phyloP scores from a whole-genome alignment of 345 rosid species.

The Eutrema yunnanense region DNA sequence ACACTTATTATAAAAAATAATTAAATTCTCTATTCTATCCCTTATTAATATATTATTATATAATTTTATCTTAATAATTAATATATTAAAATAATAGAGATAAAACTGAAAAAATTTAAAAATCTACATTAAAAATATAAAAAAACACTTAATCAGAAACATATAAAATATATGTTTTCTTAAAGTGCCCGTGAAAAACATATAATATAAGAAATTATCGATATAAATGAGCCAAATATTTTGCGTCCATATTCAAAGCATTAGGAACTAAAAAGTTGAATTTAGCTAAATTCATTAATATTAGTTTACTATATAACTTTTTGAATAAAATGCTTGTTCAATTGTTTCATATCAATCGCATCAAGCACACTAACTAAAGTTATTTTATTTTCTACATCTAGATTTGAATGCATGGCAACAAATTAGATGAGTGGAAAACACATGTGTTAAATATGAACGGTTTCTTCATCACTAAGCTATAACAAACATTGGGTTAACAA shows the following conservation, averaged over 20 bases:
- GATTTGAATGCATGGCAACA: background rate
- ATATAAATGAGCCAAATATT: too few relatives aligned
- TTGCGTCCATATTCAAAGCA: background rate
- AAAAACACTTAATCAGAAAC: too few relatives aligned
- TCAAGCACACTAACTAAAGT: background rate
- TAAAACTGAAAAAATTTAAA: too few relatives aligned
- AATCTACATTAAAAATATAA: too few relatives aligned
- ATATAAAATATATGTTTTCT: too few relatives aligned
- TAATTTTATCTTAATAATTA: too few relatives aligned
- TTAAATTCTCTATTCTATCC: too few relatives aligned
- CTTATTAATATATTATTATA: too few relatives aligned
- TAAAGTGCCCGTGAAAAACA: too few relatives aligned
- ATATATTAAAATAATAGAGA: too few relatives aligned
- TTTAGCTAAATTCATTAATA: background rate
- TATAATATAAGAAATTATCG: too few relatives aligned
- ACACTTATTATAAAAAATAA: too few relatives aligned
- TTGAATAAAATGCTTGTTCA: background rate
- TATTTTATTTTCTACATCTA: background rate
- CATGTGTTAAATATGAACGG: constrained; percentile 24
- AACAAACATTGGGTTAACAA: constrained; percentile 21
- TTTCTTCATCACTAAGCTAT: constrained; percentile 30
- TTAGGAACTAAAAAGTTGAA: background rate
- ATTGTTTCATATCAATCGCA: background rate
- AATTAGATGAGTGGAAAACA: constrained; percentile 13
- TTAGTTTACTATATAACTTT: background rate